Conservation (phyloP, 2,329 filamentous ascomycete species). For the Fusarium compactum region DNA sequence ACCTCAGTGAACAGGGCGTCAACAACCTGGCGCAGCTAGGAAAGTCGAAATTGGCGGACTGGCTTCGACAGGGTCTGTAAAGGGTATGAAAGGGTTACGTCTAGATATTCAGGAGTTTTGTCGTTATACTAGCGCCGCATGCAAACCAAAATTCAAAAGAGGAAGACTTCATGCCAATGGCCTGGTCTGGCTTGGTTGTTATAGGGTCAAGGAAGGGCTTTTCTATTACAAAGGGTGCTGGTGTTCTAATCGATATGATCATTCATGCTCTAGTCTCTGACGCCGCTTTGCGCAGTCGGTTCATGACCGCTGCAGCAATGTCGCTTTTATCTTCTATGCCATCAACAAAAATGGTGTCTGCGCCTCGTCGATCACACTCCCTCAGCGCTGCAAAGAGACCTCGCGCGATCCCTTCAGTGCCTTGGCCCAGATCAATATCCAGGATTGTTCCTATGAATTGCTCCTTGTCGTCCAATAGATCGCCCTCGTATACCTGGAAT, state of each 20-base stretch:
- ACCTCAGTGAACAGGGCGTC: slow-evolving; percentile 94
- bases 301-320: slow-evolving; percentile 89
- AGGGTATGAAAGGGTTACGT: slow-evolving; percentile 15
- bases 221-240: slow-evolving; percentile 46
- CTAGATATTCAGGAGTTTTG: slow-evolving; percentile 43
- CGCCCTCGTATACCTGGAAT: slow-evolving; percentile 58
- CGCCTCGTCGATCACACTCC: slow-evolving; percentile 82
- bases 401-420: slow-evolving; percentile 81
- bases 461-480: slow-evolving; percentile 52
- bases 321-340: slow-evolving; percentile 84
- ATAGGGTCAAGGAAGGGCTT: slow-evolving; percentile 29
- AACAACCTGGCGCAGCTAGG: slow-evolving; percentile 95
- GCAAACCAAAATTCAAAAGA: slow-evolving; percentile 41
- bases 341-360: slow-evolving; percentile 90
- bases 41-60: slow-evolving; percentile 90
- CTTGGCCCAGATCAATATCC: slow-evolving; percentile 79
- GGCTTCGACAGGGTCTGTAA: slow-evolving; percentile 86
- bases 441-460: slow-evolving; percentile 61
- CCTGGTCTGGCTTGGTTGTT: slow-evolving; percentile 39
- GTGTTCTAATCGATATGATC: slow-evolving; percentile 49
- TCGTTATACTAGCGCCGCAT: slow-evolving; percentile 49
- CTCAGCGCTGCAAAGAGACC: slow-evolving; percentile 89
- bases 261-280: slow-evolving; percentile 67
- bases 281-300: slow-evolving; percentile 82
- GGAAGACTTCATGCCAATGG: slow-evolving; percentile 39